phyloP scores from a whole-genome alignment of 306 rosid species.

The Trichosanthes truncata region DNA sequence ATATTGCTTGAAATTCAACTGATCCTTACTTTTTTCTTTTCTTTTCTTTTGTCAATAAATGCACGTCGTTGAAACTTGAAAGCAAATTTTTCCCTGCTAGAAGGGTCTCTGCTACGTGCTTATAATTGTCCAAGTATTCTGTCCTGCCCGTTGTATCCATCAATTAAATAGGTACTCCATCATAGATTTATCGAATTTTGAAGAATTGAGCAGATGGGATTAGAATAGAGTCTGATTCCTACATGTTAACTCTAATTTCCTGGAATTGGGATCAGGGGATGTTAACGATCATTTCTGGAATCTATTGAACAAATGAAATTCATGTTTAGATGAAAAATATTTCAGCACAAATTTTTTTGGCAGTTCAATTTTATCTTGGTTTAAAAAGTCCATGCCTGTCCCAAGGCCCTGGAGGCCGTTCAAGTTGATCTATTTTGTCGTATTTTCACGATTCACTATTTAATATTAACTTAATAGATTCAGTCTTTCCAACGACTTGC shows the following conservation, averaged over 20 bases:
- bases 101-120: neutral
- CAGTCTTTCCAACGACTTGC: neutral
- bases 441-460: neutral
- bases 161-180: neutral
- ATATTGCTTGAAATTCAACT: neutral
- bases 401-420: neutral
- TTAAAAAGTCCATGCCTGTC: neutral
- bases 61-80: neutral
- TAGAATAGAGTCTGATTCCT: neutral
- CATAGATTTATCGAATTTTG: neutral
- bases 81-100: neutral
- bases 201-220: neutral
- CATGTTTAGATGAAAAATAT: neutral
- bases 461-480: neutral
- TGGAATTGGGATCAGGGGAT: neutral
- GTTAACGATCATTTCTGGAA: neutral
- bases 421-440: neutral
- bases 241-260: neutral
- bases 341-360: neutral
- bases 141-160: neutral
- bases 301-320: neutral
- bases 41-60: neutral
- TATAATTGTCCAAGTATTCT: neutral
- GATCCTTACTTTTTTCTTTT: neutral
- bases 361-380: neutral